Conservation (phyloP, 257 asterid species). For the Solanum arcanum region DNA sequence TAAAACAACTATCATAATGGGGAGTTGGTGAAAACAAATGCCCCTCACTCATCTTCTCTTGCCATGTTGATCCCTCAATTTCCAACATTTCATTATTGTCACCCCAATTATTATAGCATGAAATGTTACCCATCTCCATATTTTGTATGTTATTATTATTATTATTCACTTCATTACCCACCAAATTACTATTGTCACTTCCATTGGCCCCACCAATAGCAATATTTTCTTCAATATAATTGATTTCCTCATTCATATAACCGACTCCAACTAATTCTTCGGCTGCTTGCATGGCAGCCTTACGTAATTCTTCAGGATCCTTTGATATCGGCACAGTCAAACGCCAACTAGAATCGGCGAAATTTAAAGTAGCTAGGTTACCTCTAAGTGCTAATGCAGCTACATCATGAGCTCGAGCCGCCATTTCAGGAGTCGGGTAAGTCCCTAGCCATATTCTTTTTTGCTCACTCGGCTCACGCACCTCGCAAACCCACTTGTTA, state of each 20-base stretch:
- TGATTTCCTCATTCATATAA: not conserved
- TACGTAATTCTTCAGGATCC: constrained; percentile 31
- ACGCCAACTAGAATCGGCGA: constrained; percentile 54
- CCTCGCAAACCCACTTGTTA: constrained; percentile 27
- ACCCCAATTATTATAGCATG: not conserved
- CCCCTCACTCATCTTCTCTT: constrained; percentile 25
- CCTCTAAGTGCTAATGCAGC: constrained; percentile 67
- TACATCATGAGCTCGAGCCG: constrained; percentile 71
- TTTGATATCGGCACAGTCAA: constrained; percentile 30
- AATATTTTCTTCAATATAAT: not conserved
- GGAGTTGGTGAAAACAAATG: constrained; percentile 55
- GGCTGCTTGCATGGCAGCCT: constrained; percentile 42
- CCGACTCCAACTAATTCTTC: not conserved
- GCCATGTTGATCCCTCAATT: not conserved
- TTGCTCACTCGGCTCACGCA: constrained; percentile 49
- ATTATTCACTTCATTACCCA: not conserved
- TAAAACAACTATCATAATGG: constrained; percentile 7
- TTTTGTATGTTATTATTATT: not conserved
- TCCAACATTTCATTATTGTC: constrained; percentile 4
- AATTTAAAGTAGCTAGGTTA: constrained; percentile 38
- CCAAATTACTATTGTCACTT: not conserved
- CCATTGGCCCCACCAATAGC: not conserved
- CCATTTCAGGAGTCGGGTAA: constrained; percentile 74
- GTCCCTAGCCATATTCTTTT: constrained; percentile 72
- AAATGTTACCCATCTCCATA: not conserved